Percentiles rank a stretch among this genome's conserved stretches.
phyloP scores from a whole-genome alignment of 2,329 filamentous ascomycete species.

The Macrophomina phaseolina region DNA sequence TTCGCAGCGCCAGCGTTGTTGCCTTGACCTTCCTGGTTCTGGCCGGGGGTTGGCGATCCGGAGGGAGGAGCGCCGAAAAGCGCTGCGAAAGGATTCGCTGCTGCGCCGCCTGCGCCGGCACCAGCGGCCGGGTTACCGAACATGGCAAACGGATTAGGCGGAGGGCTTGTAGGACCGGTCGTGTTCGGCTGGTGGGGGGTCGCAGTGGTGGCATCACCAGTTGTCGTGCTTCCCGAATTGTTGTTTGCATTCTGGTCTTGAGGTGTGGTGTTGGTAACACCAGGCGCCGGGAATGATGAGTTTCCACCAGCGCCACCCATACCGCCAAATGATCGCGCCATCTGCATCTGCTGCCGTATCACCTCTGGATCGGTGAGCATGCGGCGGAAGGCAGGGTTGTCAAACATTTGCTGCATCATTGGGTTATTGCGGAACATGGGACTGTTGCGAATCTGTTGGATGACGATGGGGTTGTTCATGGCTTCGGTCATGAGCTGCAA shows the following conservation, averaged over 20 bases:
- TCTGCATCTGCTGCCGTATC: constrained; percentile 79
- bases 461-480: constrained; percentile 90
- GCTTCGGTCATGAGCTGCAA: constrained; percentile 90
- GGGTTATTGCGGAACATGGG: constrained; percentile 87
- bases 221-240: constrained; percentile 31
- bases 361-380: constrained; percentile 93
- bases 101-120: constrained; percentile 36
- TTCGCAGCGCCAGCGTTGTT: constrained; percentile 51
- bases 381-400: constrained; percentile 83
- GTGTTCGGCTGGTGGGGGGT: constrained; percentile 46
- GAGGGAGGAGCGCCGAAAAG: constrained; percentile 54
- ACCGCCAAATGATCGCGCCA: constrained; percentile 72
- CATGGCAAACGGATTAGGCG: constrained; percentile 55
- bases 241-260: constrained; percentile 34
- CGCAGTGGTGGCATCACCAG: constrained; percentile 44
- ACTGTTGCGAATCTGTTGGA: constrained; percentile 74
- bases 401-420: constrained; percentile 83
- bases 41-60: constrained; percentile 34
- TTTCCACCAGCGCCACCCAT: constrained; percentile 43
- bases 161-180: constrained; percentile 36
- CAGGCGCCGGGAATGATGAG: constrained; percentile 82
- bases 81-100: constrained; percentile 65
- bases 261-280: constrained; percentile 84
- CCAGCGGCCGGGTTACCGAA: constrained; percentile 45
- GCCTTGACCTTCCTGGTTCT: constrained; percentile 41